phyloP scores from a whole-genome alignment of 768 basidiomycete genomes.

The Lactarius indigo region DNA sequence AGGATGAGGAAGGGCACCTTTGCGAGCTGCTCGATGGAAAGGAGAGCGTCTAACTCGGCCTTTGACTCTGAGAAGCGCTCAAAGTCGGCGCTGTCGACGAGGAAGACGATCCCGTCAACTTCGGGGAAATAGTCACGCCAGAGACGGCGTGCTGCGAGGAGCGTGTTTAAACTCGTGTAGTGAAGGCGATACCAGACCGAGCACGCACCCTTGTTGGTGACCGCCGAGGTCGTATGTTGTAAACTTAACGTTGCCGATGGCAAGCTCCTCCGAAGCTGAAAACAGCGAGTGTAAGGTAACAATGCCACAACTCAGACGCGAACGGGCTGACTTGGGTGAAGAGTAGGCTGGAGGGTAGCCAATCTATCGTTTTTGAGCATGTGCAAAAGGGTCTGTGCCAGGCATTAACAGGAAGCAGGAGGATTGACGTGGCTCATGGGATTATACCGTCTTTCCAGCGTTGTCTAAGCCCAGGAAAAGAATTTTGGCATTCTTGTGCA shows the following conservation, averaged over 20 bases:
- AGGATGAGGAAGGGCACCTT: constrained; percentile 98
- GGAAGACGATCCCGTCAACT: constrained; percentile 97
- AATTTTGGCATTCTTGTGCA: constrained; percentile 99
- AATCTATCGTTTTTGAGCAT: constrained; percentile 99
- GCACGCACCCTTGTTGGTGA: constrained; percentile 86
- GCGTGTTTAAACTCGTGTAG: neutral
- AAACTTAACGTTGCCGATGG: constrained; percentile 98
- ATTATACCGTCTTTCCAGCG: constrained; percentile 93
- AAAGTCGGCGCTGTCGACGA: constrained; percentile 95
- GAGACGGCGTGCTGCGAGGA: constrained; percentile 76
- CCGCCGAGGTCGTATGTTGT: constrained; percentile 98
- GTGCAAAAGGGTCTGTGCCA: constrained; percentile 80
- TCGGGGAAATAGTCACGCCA: constrained; percentile 99
- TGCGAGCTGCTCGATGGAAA: constrained; percentile 90
- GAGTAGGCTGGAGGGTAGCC: constrained; percentile 95
- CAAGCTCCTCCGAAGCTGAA: constrained; percentile 94
- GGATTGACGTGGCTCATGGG: neutral
- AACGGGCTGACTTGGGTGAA: constrained; percentile 84
- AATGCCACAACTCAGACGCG: constrained; percentile 5
- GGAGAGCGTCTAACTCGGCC: constrained; percentile 93
- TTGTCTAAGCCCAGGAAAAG: constrained; percentile 98
- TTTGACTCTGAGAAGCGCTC: constrained; percentile 97
- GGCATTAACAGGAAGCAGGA: neutral
- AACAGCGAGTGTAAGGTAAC: constrained; percentile 12
- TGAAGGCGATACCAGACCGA: constrained; percentile 5